Conservation (phyloP, 345 rosid genomes). For the Reutealis trisperma region DNA sequence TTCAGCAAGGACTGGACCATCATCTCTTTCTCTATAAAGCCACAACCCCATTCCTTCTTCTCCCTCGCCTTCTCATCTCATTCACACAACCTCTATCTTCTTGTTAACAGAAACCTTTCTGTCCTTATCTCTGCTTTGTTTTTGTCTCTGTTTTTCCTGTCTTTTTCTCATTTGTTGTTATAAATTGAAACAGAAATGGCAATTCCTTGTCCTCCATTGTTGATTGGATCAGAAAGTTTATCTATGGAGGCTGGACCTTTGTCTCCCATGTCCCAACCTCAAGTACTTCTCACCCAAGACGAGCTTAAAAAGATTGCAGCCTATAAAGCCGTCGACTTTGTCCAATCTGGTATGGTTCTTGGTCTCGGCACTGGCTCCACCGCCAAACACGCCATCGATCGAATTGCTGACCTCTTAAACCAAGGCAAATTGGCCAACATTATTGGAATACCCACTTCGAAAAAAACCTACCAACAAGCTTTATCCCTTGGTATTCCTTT, state of each 20-base stretch:
- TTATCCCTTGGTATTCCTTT: slow-evolving; percentile 77
- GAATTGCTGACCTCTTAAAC: slow-evolving; percentile 72
- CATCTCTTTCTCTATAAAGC: neutral
- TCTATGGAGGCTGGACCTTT: neutral
- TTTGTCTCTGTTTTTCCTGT: neutral
- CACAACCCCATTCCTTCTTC: neutral
- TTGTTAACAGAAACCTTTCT: neutral
- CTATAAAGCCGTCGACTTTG: slow-evolving; percentile 88
- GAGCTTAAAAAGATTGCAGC: slow-evolving; percentile 82
- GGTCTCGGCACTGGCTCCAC: slow-evolving; percentile 99
- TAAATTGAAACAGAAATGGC: slow-evolving; percentile 38
- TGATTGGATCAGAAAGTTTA: slow-evolving; percentile 35
- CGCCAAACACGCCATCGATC: slow-evolving; percentile 90
- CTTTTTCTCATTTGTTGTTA: neutral
- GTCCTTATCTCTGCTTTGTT: neutral
- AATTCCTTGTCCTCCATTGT: slow-evolving; percentile 42
- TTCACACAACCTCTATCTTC: slow-evolving; percentile 1
- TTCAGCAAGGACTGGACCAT: too few species aligned
- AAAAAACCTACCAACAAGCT: slow-evolving; percentile 74
- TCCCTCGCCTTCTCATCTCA: neutral
- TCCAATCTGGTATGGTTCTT: slow-evolving; percentile 94
- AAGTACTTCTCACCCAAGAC: slow-evolving; percentile 58
- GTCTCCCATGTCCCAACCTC: slow-evolving; percentile 23
- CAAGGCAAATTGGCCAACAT: slow-evolving; percentile 71
- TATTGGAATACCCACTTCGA: slow-evolving; percentile 85